Base-by-base conservation (phyloP, 768 basidiomycete genomes). In the Paxillus rubicundulus region DNA sequence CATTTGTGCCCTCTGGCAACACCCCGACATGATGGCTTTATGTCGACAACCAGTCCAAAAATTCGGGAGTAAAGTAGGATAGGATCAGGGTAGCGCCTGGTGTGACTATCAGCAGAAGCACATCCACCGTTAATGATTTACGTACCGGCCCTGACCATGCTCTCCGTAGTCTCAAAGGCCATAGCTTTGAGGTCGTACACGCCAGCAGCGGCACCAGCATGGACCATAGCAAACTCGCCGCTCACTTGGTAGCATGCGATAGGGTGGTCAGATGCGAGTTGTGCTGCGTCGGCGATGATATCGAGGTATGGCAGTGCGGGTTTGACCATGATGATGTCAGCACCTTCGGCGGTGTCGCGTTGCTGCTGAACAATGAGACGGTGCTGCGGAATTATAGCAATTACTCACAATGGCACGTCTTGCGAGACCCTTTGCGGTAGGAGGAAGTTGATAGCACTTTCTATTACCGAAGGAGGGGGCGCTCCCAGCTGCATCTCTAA, bases 251-350 rank as follows among this genome's bases (percentile, higher is more conserved):
- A 99, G 63, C 90, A 92, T 1, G 97, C 97, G n/a, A 97, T 77
- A 2, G 96, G 96, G 62, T 91, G 87, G 65, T 96, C 85, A 0
- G 83, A 82, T 5, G 90, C 86, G 39, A 97, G 78, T 59, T 84
- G 72, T 4, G 86, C 82, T 14, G 92, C 92, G 63, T 97, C 92
- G 30, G 89, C 81, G 59, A 99, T 89, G 71, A 98, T 87, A 72
- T 99, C 97, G 46, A 98, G 89, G 73, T 98, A 98, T 0, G 97
- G 95, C 54, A 98, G 71, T 0, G 93, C 81, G 17, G 97, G 97
- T 67, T 99, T 99, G 67, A 99, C 93, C 95, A 99, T 98, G 67
- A 99, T 85, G 63, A 99, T 91, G 66, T 99, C 97, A 16, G 97
- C 97, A 17, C 97, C 97, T 74, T 98, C 97, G 9, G 65, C 72